Evolutionary conservation across 116 monocot species (phyloP), one percentile per base, ranked within the genome.

Genomic region (Zostera marina): DNA sequence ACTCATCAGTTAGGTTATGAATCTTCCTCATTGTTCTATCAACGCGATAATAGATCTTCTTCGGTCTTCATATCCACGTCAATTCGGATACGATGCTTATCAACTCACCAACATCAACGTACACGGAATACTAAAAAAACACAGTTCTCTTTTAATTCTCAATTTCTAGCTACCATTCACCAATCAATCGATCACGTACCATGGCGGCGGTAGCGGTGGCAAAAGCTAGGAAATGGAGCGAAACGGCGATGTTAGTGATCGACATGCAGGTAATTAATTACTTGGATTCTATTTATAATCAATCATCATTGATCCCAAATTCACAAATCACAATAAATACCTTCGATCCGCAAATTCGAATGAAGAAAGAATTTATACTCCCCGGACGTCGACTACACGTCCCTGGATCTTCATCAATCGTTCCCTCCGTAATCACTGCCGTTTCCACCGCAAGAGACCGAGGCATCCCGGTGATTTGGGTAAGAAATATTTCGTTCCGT

Each of bases 211-310:
- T 56, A 23, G 57, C 61, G 65, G 57, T 65, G 39, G 48, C 72
- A 8, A 23, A 69, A 22, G 44, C 56, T 32, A 32, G 32, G 8
- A 75, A 73, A 14, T 72, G 78, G 78, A 65, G 49, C 47, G 69
- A 74, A 23, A 82, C 96, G 54, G 96, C 89, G 58, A 68, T 96
- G 77, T 85, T 96, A 39, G 85, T 96, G 59, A 85, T 96, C 66
- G 96, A 89, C 61, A 96, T 96, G 96, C 96, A 96, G 82, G 93
- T 79, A 12, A 51, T 22, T 15, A 39, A 39, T 11, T 23, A 4
- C 40, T n/a, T n/a, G n/a, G n/a, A n/a, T n/a, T n/a, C n/a, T n/a
- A n/a, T n/a, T n/a, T n/a, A 20, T n/a, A 5, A 41, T 16, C 5
- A 43, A 44, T 62, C 13, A 44, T 20, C 49, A 42, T 55, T 17